Evolutionary conservation across 129 eudicot species (phyloP).

Genomic region (Saussurea involucrata): DNA sequence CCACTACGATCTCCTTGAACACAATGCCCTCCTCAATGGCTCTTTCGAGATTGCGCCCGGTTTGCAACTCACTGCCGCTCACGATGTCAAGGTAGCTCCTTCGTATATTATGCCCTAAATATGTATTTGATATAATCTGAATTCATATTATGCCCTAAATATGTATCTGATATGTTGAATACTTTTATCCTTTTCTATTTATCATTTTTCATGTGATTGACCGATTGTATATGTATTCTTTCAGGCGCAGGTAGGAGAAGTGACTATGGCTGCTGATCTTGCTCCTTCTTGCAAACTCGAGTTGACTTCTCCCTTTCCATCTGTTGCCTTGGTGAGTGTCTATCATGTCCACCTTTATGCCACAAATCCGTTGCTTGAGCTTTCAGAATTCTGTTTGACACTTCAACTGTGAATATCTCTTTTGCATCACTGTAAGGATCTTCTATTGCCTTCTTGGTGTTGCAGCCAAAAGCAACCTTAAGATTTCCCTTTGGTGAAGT

Average conservation of each 20-base stretch:
- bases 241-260: constrained; percentile 78
- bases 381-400: neutral
- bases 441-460: constrained; percentile 7
- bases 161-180: neutral
- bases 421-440: neutral
- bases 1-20: constrained; percentile 63
- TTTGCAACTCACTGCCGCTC: constrained; percentile 53
- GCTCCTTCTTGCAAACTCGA: constrained; percentile 75
- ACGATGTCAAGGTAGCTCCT: constrained; percentile 59
- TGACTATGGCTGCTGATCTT: constrained; percentile 79
- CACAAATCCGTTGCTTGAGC: neutral
- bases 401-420: neutral
- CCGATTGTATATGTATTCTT: constrained; percentile 2
- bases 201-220: neutral
- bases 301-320: constrained; percentile 67
- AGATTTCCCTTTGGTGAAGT: constrained; percentile 82
- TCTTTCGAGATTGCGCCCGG: constrained; percentile 48
- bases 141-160: neutral
- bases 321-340: constrained; percentile 69
- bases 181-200: neutral
- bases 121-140: neutral
- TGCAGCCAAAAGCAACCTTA: constrained; percentile 81
- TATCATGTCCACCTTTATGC: neutral
- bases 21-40: constrained; percentile 57
- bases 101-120: neutral